Base-by-base conservation (phyloP, 371 early-diverging fungal genomes). In the Amoeboaphelidium protococcarum region DNA sequence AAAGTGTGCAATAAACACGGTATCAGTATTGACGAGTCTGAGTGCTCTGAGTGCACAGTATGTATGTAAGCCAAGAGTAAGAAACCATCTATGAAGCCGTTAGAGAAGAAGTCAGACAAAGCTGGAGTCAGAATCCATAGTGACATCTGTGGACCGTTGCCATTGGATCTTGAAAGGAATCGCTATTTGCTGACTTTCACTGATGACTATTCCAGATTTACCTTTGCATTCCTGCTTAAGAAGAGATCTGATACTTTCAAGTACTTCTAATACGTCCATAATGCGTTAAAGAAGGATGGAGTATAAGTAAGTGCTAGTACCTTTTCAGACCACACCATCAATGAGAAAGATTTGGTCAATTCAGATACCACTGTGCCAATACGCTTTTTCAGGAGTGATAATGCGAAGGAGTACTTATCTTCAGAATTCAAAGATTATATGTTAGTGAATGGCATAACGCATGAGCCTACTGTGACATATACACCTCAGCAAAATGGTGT, bases 401-500 rank as follows among this genome's bases (percentile, higher is more conserved):
- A 31, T 16, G 37, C 10, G 16, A 16, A 16, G 10, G 37, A 31
- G 37, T 31, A 31, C 16, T 6, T 31, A 31, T 6, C 37, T 16
- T 31, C 37, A 31, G 6, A 6, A 16, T 6, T 31, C 6, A 31
- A 31, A 31, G 37, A 31, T 6, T 31, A 10, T 6, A 10, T 31
- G 37, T 10, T 10, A 10, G 37, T 16, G 16, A 31, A 53, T n/a
- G 52, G 52, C 6, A 52, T 53, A 25, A 21, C 27, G 23, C 13
- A 23, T n/a, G 21, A 22, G 22, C 1, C 3, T 23, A 22, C 42
- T 2, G 12, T 24, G 25, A 23, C 52, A 3, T 42, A 52, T 46
- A 43, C 52, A 16, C 50, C 41, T 3, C 47, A 52, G 44, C 52
- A 52, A 16, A 52, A 52, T 24, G 52, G 47, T 21, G 25, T 23